Evolutionary conservation across 768 basidiomycete species (phyloP).

Genomic region (Tricholoma saponaceum): DNA sequence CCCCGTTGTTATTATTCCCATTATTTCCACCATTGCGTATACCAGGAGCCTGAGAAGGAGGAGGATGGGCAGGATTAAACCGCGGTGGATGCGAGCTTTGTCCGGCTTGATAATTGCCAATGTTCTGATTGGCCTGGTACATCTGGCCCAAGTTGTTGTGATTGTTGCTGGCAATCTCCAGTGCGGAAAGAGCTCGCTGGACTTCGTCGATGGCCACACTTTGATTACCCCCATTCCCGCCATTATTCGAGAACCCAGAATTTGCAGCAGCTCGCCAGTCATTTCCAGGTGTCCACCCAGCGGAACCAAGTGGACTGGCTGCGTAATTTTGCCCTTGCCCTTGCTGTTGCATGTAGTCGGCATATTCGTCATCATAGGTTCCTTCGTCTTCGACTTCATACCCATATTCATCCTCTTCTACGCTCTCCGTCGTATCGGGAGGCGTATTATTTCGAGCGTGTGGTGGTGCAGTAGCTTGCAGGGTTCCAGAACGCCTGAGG

Average conservation of each 20-base stretch:
- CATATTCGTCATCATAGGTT: slow-evolving; percentile 59
- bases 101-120: slow-evolving; percentile 33
- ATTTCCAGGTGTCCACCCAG: slow-evolving; percentile 60
- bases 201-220: slow-evolving; percentile 65
- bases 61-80: slow-evolving; percentile 54
- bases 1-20: slow-evolving; percentile 26
- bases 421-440: slow-evolving; percentile 33
- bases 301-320: slow-evolving; percentile 55
- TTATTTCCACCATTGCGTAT: slow-evolving; percentile 31
- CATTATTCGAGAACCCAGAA: slow-evolving; percentile 9
- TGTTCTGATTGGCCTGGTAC: slow-evolving; percentile 25
- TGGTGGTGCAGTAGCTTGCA: slow-evolving; percentile 50
- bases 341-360: slow-evolving; percentile 33
- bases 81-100: slow-evolving; percentile 66
- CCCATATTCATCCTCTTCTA: slow-evolving; percentile 52
- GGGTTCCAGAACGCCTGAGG: slow-evolving; percentile 74
- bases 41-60: slow-evolving; percentile 40
- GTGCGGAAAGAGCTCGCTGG: slow-evolving; percentile 62
- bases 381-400: slow-evolving; percentile 47
- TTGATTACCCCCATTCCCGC: slow-evolving; percentile 16
- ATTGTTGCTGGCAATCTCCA: slow-evolving; percentile 52
- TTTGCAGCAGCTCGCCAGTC: slow-evolving; percentile 52
- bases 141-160: slow-evolving; percentile 13
- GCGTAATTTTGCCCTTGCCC: slow-evolving; percentile 36
- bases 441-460: slow-evolving; percentile 35